phyloP scores from a whole-genome alignment of 176 grass and related monocot species.

The Oryza coarctata region DNA sequence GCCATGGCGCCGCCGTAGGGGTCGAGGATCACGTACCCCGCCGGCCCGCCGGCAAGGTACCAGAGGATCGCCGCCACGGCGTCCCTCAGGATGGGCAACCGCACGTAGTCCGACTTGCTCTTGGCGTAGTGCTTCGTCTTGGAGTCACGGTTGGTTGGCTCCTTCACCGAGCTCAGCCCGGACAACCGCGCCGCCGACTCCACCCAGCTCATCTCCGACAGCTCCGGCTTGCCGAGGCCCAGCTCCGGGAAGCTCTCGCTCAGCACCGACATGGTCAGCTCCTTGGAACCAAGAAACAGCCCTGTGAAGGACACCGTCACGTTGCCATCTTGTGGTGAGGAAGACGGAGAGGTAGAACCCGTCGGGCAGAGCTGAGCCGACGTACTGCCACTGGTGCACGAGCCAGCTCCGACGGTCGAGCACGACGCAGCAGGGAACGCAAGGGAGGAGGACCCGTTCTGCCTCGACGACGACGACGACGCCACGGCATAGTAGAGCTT shows the following conservation, averaged over 20 bases:
- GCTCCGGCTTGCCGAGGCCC: background rate
- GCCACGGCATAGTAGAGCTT: constrained; percentile 45
- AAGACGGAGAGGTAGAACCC: too few relatives aligned
- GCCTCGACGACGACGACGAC: constrained; percentile 4
- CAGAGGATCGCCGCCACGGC: constrained; percentile 39
- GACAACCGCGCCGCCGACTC: constrained; percentile 40
- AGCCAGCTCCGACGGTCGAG: constrained; percentile 38
- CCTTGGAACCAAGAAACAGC: constrained; percentile 24
- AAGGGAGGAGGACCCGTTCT: background rate
- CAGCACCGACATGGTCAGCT: constrained; percentile 11
- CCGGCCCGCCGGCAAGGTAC: background rate
- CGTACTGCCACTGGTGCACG: too few relatives aligned
- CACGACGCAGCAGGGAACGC: constrained; percentile 34
- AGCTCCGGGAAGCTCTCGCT: constrained; percentile 41
- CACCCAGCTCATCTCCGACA: constrained; percentile 48
- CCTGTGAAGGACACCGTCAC: constrained; percentile 35
- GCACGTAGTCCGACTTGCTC: constrained; percentile 45
- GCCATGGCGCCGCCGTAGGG: constrained; percentile 43
- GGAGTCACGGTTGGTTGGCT: constrained; percentile 8
- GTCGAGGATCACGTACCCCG: constrained; percentile 38
- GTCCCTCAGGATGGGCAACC: constrained; percentile 10
- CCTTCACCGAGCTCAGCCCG: constrained; percentile 17
- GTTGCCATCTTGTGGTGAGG: background rate
- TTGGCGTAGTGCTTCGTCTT: constrained; percentile 28
- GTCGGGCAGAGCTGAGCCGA: too few relatives aligned